Conservation (phyloP, 192 early-diverging fungal genomes). For the Gigaspora rosea region DNA sequence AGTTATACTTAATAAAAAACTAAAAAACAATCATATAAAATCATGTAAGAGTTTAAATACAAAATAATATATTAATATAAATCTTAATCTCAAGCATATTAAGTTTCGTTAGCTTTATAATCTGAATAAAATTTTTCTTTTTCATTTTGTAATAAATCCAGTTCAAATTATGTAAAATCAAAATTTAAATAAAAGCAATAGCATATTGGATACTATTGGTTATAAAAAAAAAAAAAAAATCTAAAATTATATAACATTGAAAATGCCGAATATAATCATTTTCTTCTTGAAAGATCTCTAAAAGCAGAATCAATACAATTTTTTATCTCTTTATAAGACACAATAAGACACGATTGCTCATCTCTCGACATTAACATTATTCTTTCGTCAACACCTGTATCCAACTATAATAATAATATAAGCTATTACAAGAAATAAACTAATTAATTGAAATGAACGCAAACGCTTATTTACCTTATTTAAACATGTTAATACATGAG, state of each 20-base stretch:
- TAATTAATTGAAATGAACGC: background rate
- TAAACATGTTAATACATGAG: conserved; percentile 89
- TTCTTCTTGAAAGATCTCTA: conserved; percentile 64
- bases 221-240: background rate
- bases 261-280: background rate
- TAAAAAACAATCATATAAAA: too few species aligned
- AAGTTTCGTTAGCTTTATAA: too few species aligned
- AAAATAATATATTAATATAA: too few species aligned
- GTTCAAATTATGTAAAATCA: too few species aligned
- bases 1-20: too few species aligned
- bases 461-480: conserved; percentile 74
- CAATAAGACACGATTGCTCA: conserved; percentile 95
- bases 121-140: too few species aligned
- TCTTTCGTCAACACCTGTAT: conserved; percentile 92
- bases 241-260: background rate
- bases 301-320: conserved; percentile 88
- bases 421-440: background rate
- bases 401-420: conserved; percentile 61
- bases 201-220: too few species aligned
- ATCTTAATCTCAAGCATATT: too few species aligned
- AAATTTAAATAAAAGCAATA: too few species aligned
- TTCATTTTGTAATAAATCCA: too few species aligned
- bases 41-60: too few species aligned
- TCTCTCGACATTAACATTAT: conserved; percentile 95
- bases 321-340: conserved; percentile 94